Conservation (phyloP, 371 early-diverging fungal species). For the Scutellospora calospora region DNA sequence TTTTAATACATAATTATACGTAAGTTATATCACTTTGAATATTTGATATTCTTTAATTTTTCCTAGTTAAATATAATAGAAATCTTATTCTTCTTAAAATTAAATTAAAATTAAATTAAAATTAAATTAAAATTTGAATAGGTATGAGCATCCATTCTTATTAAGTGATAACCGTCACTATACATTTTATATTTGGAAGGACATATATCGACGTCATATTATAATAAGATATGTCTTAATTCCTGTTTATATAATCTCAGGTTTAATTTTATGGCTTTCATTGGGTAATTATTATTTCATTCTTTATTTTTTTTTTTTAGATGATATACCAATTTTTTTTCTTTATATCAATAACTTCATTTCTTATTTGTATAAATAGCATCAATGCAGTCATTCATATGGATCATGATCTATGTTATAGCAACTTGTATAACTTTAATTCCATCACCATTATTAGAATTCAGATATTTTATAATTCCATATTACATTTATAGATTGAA, state of each 20-base stretch:
- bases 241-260: conserved; percentile 71
- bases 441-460: conserved; percentile 94
- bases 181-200: conserved; percentile 94
- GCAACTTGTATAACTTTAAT: conserved; percentile 70
- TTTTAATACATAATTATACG: conserved; percentile 65
- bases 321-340: not conserved
- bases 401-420: conserved; percentile 57
- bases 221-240: conserved; percentile 66
- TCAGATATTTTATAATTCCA: conserved; percentile 94
- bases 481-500: conserved; percentile 79
- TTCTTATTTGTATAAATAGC: conserved; percentile 45
- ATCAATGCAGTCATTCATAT: conserved; percentile 55
- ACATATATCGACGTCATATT: conserved; percentile 69
- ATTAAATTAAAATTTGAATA: too few relatives aligned
- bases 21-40: conserved; percentile 47
- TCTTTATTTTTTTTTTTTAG: not conserved
- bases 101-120: too few relatives aligned
- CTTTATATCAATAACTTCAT: not conserved
- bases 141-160: conserved; percentile 92
- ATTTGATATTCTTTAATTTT: not conserved
- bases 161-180: conserved; percentile 96
- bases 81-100: not conserved
- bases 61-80: not conserved
- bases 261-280: conserved; percentile 53
- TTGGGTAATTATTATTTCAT: conserved; percentile 52